Evolutionary conservation across 805 yeast genomes (phyloP).

Genomic region (Saccharomycopsis oosterbeekiorum): DNA sequence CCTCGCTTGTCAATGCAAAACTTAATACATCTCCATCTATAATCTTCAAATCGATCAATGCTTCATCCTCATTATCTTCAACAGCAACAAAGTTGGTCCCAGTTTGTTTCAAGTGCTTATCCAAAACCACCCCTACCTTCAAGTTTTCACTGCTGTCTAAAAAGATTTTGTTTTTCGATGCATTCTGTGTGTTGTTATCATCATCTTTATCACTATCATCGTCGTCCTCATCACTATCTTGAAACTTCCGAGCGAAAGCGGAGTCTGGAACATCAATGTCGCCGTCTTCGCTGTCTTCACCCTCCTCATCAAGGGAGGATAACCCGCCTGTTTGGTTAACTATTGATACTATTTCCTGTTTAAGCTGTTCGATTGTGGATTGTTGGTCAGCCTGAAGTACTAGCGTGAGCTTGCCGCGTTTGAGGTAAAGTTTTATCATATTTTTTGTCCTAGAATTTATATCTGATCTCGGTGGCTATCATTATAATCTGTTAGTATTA

Average conservation of each 20-base stretch:
- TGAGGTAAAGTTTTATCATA: neutral
- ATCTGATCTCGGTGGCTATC: neutral
- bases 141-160: neutral
- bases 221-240: conserved; percentile 8
- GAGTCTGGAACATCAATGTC: conserved; percentile 14
- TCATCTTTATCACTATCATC: conserved; percentile 6
- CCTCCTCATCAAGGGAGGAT: conserved; percentile 11
- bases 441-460: neutral
- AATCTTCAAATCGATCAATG: conserved; percentile 4
- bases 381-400: conserved; percentile 1
- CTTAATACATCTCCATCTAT: conserved; percentile 11
- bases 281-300: conserved; percentile 9
- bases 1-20: conserved; percentile 13
- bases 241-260: conserved; percentile 1
- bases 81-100: conserved; percentile 15
- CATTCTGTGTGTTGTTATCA: neutral
- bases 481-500: neutral
- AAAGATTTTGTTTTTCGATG: neutral
- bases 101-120: conserved; percentile 2
- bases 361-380: conserved; percentile 5
- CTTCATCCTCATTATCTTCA: neutral
- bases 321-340: conserved; percentile 17
- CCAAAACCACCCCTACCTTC: conserved; percentile 13
- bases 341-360: conserved; percentile 12
- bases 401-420: conserved; percentile 16